phyloP scores from a whole-genome alignment of 2,329 filamentous ascomycete genomes.

The Setomelanomma holmii region DNA sequence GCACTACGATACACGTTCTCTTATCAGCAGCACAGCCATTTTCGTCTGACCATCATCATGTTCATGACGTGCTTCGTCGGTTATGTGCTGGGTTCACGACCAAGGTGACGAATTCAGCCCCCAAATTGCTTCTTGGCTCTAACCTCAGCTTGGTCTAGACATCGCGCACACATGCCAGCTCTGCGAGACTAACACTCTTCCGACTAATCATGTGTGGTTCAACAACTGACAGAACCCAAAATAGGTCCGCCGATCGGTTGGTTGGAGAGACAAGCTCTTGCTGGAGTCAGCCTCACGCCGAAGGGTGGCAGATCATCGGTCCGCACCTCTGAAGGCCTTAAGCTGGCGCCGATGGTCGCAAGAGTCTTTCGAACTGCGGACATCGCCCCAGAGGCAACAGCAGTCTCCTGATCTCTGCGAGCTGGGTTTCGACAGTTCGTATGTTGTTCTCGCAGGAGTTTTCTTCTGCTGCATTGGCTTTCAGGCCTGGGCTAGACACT shows the following conservation, averaged over 20 bases:
- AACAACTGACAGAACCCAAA: constrained; percentile 9
- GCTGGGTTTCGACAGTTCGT: neutral
- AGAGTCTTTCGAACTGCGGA: neutral
- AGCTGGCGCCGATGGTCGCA: neutral
- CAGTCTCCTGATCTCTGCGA: neutral
- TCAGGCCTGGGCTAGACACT: neutral
- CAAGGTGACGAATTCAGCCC: constrained; percentile 7
- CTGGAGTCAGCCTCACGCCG: constrained; percentile 9
- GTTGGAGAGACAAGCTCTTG: neutral
- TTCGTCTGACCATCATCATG: neutral
- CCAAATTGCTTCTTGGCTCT: constrained; percentile 13
- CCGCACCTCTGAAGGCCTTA: neutral
- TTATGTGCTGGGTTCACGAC: neutral
- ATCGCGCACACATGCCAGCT: constrained; percentile 2
- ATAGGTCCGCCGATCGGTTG: constrained; percentile 7
- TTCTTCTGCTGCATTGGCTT: neutral
- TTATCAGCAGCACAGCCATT: neutral
- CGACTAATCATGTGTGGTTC: constrained; percentile 5
- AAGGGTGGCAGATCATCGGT: neutral
- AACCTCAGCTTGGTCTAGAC: constrained; percentile 13
- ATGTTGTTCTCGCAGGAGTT: neutral
- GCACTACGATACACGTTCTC: neutral
- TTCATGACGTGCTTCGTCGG: neutral
- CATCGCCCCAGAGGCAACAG: neutral
- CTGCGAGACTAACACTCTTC: constrained; percentile 4